Base-by-base conservation (phyloP, 2,329 filamentous ascomycete genomes). In the Trichoderma gracile region DNA sequence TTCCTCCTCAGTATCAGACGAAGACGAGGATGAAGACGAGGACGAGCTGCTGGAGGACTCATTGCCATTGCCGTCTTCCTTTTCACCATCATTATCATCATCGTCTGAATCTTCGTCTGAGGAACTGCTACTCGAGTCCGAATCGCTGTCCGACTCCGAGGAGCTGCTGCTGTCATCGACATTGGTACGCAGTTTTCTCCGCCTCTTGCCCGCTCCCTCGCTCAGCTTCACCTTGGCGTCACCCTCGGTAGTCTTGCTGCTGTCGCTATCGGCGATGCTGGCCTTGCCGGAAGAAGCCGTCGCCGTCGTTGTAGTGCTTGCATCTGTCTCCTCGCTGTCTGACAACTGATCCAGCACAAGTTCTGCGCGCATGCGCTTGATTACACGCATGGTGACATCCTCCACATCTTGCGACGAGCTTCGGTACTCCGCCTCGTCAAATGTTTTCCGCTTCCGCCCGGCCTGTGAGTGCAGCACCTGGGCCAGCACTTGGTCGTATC, bases 351-450 rank as follows among this genome's bases (percentile, higher is more conserved):
- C 81, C 40, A 86, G 69, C 33, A 89, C 79, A 67, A 81, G 78
- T 73, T 89, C 86, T 9, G 86, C 83, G 38, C 86, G 84, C 79
- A 88, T 86, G 61, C 86, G 83, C 78, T 86, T 88, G 52, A 86
- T 79, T 58, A 87, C 78, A 27, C 86, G 81, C 64, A 78, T 77
- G 66, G 83, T 80, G 74, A 88, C 80, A 47, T 80, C 78, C 47
- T 78, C 72, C 59, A 78, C 78, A 63, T 86, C 82, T 12, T 81
- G 75, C 15, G 82, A 78, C 62, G 79, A 78, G 38, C 81, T 73
- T 23, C 84, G 77, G 63, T 82, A 84, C 40, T 84, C 80, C 5
- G 79, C 76, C 74, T 87, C 85, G 57, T 81, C 79, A 67, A 84
- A 84, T 47, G 75, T 76, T 71, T 86, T 85, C 63, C 79, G 78